Evolutionary conservation across 495 filamentous ascomycete species (phyloP), one percentile per base, ranked within the genome.

Genomic region (Talaromyces wortmannii): DNA sequence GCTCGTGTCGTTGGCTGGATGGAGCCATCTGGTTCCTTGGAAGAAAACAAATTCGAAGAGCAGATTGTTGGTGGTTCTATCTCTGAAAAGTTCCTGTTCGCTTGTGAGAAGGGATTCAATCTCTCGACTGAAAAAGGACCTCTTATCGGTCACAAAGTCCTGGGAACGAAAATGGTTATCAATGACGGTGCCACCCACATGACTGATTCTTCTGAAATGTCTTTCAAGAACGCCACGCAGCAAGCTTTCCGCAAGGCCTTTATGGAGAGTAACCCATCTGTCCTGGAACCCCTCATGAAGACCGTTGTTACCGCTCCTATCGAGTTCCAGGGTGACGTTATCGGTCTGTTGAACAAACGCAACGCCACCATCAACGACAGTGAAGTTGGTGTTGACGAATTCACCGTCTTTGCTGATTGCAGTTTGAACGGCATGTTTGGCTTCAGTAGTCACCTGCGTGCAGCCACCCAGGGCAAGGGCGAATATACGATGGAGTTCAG

Each of bases 401-500:
- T 99, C 70, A 92, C 90, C n/a, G 80, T 99, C 51, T 80, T 84
- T 55, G 91, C 92, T 5, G 92, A 97, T 69, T 96, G 92, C 77
- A 88, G 83, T 65, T 70, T 99, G 68, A 94, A 96, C 65, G 82
- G 84, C 61, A 97, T 99, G 95, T 99, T 99, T 72, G 95, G 95
- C 52, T 97, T 99, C 74, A 89, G 84, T 56, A 85, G 81, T 40
- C 86, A 95, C 71, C 74, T 99, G 69, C 81, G 95, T 58, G 95
- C 95, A 4, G 88, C 91, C 18, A 97, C 92, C 8, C 95, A 99
- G 76, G 95, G 94, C 52, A 99, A 99, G 80, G 95, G 95, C 60
- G 95, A 99, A 77, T 99, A 96, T 63, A 86, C 80, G 58, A 99
- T 99, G 95, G 95, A 99, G 77, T 99, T 97, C 70, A 90, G 86